Evolutionary conservation across 306 rosid species (phyloP), one percentile per base, ranked within the genome.

Genomic region (Prunus padus): DNA sequence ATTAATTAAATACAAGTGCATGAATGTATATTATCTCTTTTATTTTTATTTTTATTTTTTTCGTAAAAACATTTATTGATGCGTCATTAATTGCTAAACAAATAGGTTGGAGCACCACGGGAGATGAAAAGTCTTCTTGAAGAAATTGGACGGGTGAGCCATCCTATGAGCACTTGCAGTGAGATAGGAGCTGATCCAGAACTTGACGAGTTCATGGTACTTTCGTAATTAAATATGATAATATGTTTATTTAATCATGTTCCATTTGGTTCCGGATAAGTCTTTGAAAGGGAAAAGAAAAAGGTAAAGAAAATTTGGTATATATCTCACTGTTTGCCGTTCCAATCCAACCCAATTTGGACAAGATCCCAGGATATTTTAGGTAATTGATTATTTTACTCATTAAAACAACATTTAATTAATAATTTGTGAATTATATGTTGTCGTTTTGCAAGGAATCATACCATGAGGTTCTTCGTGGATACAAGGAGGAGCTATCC

Each of bases 181-280:
- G 74, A 82, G 83, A 74, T 87, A 18, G 97, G 92, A 82, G 91
- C 89, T 72, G 96, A 93, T 88, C 96, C 98, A n/a, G 90, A 89
- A 50, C 93, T 93, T 16, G 97, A 93, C 56, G 31, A 85, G 1
- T 93, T 93, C 80, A 93, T 93, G 97, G 98, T 93, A 15, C 40
- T 28, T 33, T 44, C 3, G 5, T 14, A 64, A 26, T 59, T 59
- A 9, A 47, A 20, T 55, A 55, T 20, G 22, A 37, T 25, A 20
- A 12, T 33, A 33, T 33, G 40, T 33, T 33, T 22, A 55, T 55
- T 55, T 55, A n/a, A 25, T 55, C 15, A 10, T 55, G 42, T 37
- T 37, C 42, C 42, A 37, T 37, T 7, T 37, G 42, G 42, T 37
- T 37, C 42, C 42, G 42, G 42, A 37, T 37, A 7, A 37, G 42